phyloP scores from a whole-genome alignment of 129 eudicot genomes.

The Helichrysum umbraculigerum region DNA sequence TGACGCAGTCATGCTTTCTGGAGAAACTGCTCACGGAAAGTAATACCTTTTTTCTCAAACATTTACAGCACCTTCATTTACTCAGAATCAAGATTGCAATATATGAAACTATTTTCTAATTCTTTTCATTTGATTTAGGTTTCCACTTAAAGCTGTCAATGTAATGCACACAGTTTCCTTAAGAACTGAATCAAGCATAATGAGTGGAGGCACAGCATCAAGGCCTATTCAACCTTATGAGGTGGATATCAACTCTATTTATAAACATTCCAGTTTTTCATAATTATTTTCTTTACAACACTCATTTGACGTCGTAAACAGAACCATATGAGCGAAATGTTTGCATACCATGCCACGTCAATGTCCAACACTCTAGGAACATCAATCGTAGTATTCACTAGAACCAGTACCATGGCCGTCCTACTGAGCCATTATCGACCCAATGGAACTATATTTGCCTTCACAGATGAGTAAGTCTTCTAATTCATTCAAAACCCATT shows the following conservation, averaged over 20 bases:
- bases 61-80: neutral
- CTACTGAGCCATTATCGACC: conserved; percentile 94
- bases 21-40: conserved; percentile 99
- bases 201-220: conserved; percentile 56
- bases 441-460: conserved; percentile 92
- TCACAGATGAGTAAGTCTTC: conserved; percentile 86
- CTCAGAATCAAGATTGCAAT: conserved; percentile 5
- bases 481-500: neutral
- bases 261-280: neutral
- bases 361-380: conserved; percentile 98
- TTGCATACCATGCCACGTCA: conserved; percentile 94
- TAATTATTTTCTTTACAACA: neutral
- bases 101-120: neutral
- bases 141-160: conserved; percentile 93
- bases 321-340: conserved; percentile 99
- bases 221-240: conserved; percentile 77
- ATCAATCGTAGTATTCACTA: conserved; percentile 90
- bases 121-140: conserved; percentile 39
- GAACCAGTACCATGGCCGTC: conserved; percentile 90
- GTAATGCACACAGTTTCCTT: conserved; percentile 97
- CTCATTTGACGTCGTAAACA: conserved; percentile 34
- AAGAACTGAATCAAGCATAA: conserved; percentile 87
- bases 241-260: conserved; percentile 39
- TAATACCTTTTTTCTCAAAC: conserved; percentile 36
- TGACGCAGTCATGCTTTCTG: conserved; percentile 99